These are phyloP conservation scores for Aureobasidium sp. DNA, from an alignment of 2,329 filamentous ascomycete species.

Conservation along the genomic window DNA sequence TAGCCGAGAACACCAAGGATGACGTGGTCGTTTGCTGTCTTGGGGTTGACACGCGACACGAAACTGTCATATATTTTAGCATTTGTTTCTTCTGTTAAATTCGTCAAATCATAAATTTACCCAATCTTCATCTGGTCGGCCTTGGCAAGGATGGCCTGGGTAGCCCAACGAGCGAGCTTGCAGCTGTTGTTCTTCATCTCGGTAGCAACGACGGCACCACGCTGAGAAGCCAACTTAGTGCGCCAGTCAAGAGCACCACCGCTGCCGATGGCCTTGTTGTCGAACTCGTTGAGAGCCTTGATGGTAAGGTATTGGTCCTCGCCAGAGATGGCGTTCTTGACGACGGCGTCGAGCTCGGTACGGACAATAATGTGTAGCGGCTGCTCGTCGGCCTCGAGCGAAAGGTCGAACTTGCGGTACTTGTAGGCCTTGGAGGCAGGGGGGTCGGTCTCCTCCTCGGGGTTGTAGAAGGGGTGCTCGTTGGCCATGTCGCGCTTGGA, in stretches of 20 bases:
- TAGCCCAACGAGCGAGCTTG: constrained; percentile 97
- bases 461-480: constrained; percentile 96
- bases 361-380: constrained; percentile 88
- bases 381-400: constrained; percentile 81
- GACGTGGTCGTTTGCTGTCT: constrained; percentile 87
- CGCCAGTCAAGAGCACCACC: constrained; percentile 96
- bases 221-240: constrained; percentile 85
- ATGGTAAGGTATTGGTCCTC: constrained; percentile 87
- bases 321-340: constrained; percentile 88
- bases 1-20: constrained; percentile 93
- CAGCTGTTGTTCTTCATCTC: constrained; percentile 99
- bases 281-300: constrained; percentile 98
- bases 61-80: constrained; percentile 50
- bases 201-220: constrained; percentile 93
- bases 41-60: constrained; percentile 88
- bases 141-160: constrained; percentile 91
- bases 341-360: constrained; percentile 88
- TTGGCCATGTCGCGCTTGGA: constrained; percentile 76
- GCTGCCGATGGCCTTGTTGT: constrained; percentile 92
- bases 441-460: constrained; percentile 84
- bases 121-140: constrained; percentile 99
- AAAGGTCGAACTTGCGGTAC: constrained; percentile 94
- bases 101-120: constrained; percentile 68
- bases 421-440: constrained; percentile 96
- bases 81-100: neutral